Evolutionary conservation across 768 basidiomycete genomes (phyloP), one percentile per base, ranked within the genome.

Genomic region (Amanita subjunquillea): DNA sequence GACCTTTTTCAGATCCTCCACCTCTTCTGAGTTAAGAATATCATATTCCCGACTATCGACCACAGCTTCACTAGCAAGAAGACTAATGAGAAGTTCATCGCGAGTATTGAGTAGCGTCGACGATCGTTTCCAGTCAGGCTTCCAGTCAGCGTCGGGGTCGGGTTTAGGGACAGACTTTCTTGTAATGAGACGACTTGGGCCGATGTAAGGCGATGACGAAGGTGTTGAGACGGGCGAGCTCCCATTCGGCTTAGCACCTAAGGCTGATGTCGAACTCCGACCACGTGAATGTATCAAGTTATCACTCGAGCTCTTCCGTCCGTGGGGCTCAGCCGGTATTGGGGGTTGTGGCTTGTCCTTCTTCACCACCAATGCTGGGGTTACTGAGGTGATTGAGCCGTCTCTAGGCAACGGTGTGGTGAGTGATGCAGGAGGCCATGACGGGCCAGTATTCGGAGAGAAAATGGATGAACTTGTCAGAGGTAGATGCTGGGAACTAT

Each of bases 11-110:
- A 76, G 63, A 37, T 73, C 73, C 50, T 76, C 78, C 20, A 78
- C 72, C 54, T 77, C 73, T 58, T 72, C 72, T 7, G 65, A 72
- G 39, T 76, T 79, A 41, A 94, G 72, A 20, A 96, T 83, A 50
- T 85, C 81, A 62, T 80, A 89, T 42, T 81, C 80, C 29, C 87
- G 82, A 60, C 89, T 89, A 60, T 97, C 92, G n/a, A 97, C 83
- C 39, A 90, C 80, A 4, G 95, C 95, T 67, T 97, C 92, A 51
- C 92, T 92, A 39, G 93, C 88, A 57, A 98, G 71, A 38, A 99
- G 76, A 63, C 87, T 88, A 63, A 96, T 77, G 57, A 97, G 75
- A 43, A 98, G 77, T 56, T 93, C 89, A 60, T 96, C 92, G 42
- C 84, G 76, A 13, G 79, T 79, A 56, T 80, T 83, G 27, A 77